phyloP scores from a whole-genome alignment of 805 yeast genomes.

The Candida silvatica region DNA sequence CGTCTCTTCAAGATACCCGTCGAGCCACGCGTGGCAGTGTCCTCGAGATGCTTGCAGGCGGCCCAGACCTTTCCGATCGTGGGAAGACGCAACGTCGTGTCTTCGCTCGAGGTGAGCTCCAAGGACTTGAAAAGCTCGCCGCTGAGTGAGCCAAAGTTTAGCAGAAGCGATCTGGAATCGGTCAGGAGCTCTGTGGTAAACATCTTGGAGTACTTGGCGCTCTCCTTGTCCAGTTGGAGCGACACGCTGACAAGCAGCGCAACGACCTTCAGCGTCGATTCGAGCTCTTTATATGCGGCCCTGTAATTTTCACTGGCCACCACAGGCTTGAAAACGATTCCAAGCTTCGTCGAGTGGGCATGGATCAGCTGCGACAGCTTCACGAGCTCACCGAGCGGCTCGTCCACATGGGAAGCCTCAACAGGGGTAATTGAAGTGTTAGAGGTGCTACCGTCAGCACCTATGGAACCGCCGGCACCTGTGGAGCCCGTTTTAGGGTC shows the following conservation, averaged over 20 bases:
- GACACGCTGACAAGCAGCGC: constrained; percentile 37
- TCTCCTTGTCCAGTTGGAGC: constrained; percentile 29
- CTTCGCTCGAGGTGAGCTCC: constrained; percentile 5
- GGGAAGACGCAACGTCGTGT: constrained; percentile 35
- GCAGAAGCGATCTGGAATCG: constrained; percentile 12
- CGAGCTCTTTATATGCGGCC: constrained; percentile 42
- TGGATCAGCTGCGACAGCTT: constrained; percentile 53
- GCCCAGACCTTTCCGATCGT: constrained; percentile 68
- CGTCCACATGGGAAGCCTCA: constrained; percentile 22
- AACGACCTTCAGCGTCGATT: constrained; percentile 35
- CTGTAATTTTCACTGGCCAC: constrained; percentile 28
- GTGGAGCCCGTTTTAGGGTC: not conserved
- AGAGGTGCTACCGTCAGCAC: too few species aligned
- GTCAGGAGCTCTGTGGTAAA: constrained; percentile 24
- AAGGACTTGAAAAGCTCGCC: constrained; percentile 12
- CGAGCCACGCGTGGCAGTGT: constrained; percentile 39
- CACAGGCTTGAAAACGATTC: constrained; percentile 59
- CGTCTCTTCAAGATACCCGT: constrained; percentile 41
- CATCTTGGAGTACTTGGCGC: constrained; percentile 22
- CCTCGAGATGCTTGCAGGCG: constrained; percentile 42
- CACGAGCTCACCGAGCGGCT: constrained; percentile 47
- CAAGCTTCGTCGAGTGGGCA: constrained; percentile 75
- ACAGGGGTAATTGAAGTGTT: too few species aligned
- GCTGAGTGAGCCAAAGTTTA: constrained; percentile 10
- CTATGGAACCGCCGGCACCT: not conserved